Percentiles rank a stretch among this genome's conserved stretches.
Conservation (phyloP, 2,329 filamentous ascomycete species). For the Knufia petricola region DNA sequence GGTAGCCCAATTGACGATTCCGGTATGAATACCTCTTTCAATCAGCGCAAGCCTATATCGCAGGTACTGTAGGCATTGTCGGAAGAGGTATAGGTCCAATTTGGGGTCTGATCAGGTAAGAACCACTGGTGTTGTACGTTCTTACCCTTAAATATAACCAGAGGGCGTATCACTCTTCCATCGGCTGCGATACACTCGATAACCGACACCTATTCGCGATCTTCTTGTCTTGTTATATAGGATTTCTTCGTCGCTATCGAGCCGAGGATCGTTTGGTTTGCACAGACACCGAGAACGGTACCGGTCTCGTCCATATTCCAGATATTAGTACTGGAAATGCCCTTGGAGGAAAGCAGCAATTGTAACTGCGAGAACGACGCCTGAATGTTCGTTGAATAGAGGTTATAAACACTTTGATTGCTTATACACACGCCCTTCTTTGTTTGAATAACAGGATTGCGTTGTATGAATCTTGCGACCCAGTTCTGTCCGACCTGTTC, state of each 20-base stretch:
- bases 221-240: slow-evolving; percentile 11
- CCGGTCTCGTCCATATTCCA: slow-evolving; percentile 19
- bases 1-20: neutral
- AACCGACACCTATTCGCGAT: slow-evolving; percentile 17
- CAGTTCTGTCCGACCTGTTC: slow-evolving; percentile 16
- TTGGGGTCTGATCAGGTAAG: slow-evolving; percentile 8
- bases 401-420: slow-evolving; percentile 15
- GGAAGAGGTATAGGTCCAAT: slow-evolving; percentile 17
- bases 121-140: slow-evolving; percentile 20
- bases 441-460: slow-evolving; percentile 19
- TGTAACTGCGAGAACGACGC: slow-evolving; percentile 5
- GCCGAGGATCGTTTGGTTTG: slow-evolving; percentile 12
- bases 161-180: slow-evolving; percentile 8
- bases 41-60: slow-evolving; percentile 14
- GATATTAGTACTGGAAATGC: slow-evolving; percentile 17
- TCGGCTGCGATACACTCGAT: slow-evolving; percentile 17
- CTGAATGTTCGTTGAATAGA: slow-evolving; percentile 11
- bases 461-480: slow-evolving; percentile 17
- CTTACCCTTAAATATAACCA: slow-evolving; percentile 23
- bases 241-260: neutral
- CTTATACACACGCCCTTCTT: slow-evolving; percentile 16
- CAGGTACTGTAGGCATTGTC: slow-evolving; percentile 22
- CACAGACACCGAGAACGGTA: slow-evolving; percentile 9
- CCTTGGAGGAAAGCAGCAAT: neutral
- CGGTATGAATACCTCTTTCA: slow-evolving; percentile 18